Evolutionary conservation across 345 rosid genomes (phyloP).

Genomic region (Dovyalis caffra): DNA sequence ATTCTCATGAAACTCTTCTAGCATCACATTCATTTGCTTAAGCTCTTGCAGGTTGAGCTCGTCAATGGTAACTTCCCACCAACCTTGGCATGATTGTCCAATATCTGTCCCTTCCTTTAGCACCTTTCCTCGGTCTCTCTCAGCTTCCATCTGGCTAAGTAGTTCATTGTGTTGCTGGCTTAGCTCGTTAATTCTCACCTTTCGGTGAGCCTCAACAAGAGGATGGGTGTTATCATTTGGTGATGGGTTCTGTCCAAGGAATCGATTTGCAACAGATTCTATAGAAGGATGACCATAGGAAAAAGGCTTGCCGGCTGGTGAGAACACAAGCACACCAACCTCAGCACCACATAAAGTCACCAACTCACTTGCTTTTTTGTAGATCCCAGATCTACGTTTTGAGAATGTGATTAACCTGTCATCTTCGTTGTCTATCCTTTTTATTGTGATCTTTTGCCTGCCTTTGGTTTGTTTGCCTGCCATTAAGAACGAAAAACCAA

Average conservation of each 20-base stretch:
- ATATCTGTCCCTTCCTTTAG: slow-evolving; percentile 1
- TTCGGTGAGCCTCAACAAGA: slow-evolving; percentile 35
- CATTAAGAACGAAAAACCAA: slow-evolving; percentile 1
- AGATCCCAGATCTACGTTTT: slow-evolving; percentile 39
- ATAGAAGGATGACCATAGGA: slow-evolving; percentile 15
- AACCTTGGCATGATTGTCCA: background rate
- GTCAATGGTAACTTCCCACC: slow-evolving; percentile 28
- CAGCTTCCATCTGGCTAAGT: slow-evolving; percentile 8
- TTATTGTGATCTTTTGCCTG: slow-evolving; percentile 15
- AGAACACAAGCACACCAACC: slow-evolving; percentile 2
- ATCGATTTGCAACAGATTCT: slow-evolving; percentile 18
- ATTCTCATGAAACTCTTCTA: background rate
- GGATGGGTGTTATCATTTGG: background rate
- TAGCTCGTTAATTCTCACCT: slow-evolving; percentile 16
- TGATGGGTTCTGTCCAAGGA: background rate
- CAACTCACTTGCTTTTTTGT: slow-evolving; percentile 42
- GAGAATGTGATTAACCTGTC: slow-evolving; percentile 23
- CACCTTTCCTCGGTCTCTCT: slow-evolving; percentile 4
- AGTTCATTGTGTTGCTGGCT: slow-evolving; percentile 12
- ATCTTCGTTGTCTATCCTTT: slow-evolving; percentile 13
- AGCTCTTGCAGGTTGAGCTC: slow-evolving; percentile 15
- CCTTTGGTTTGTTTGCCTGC: slow-evolving; percentile 17
- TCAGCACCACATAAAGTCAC: slow-evolving; percentile 10
- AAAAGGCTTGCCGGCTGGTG: slow-evolving; percentile 15
- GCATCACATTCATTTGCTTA: background rate